Evolutionary conservation across 2,329 filamentous ascomycete species (phyloP).

Genomic region (Plectosphaerella plurivora): DNA sequence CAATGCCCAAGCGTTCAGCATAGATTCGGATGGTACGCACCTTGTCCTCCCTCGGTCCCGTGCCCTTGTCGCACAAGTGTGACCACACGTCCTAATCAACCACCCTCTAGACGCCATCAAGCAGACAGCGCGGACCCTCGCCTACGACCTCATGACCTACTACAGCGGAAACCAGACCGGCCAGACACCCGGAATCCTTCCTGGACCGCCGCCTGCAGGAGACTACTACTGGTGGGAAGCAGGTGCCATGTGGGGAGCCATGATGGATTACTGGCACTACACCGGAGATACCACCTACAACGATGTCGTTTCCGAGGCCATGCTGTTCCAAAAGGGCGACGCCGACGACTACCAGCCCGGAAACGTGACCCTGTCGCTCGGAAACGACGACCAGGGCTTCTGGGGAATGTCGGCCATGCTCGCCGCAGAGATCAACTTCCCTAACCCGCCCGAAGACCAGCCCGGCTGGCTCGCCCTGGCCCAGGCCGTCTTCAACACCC

Average conservation of each 20-base stretch:
- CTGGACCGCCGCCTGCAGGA: conserved; percentile 47
- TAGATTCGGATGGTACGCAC: conserved; percentile 2
- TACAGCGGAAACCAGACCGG: conserved; percentile 48
- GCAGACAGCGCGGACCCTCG: conserved; percentile 38
- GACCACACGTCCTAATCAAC: not conserved
- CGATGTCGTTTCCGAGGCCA: conserved; percentile 47
- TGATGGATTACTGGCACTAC: conserved; percentile 67
- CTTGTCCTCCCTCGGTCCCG: not conserved
- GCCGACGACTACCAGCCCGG: conserved; percentile 54
- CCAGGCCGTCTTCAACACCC: conserved; percentile 65
- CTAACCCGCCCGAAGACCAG: conserved; percentile 48
- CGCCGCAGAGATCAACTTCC: conserved; percentile 61
- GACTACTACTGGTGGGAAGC: conserved; percentile 75
- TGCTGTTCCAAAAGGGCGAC: conserved; percentile 56
- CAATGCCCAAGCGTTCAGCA: conserved; percentile 3
- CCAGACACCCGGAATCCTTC: conserved; percentile 51
- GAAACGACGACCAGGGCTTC: conserved; percentile 66
- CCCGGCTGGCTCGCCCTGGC: conserved; percentile 62
- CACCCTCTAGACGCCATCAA: conserved; percentile 37
- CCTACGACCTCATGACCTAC: conserved; percentile 45
- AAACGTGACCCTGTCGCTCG: conserved; percentile 54
- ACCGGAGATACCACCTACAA: conserved; percentile 64
- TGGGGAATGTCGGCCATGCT: conserved; percentile 66
- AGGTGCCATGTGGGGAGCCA: conserved; percentile 62
- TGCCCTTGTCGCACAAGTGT: not conserved